Base-by-base conservation (phyloP, 2,329 filamentous ascomycete genomes). In the Karstenula rhodostoma region DNA sequence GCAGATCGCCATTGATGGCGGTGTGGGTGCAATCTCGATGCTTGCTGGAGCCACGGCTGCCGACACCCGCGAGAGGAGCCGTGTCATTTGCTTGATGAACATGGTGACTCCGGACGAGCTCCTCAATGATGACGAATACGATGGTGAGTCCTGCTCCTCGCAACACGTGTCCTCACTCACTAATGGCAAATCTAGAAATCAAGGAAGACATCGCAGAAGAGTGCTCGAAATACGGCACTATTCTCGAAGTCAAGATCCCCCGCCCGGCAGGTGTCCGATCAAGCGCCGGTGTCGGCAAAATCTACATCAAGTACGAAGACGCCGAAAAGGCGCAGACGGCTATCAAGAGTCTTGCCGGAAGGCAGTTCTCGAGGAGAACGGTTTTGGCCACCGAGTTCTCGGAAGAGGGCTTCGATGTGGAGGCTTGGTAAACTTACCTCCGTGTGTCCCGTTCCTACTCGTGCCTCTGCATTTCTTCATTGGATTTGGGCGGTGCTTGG, bases 71-170 rank as follows among this genome's bases (percentile, higher is more conserved):
- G 93, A 96, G 68, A 88, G 90, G 61, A 91, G 91, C 66, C 87
- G 92, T 58, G 94, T 99, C 17, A 78, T 99, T 62, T 94, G 97
- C 80, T 83, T 99, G 63, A 87, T 99, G 73, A 99, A 99, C 82
- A 99, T 99, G 95, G 94, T 99, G 37, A 99, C 95, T 0, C 86
- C 93, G 0, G 95, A 99, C 71, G 95, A 99, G 79, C 83, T 99
- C 25, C 88, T 97, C 80, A 94, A 98, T 74, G 89, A 89, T 54
- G 94, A 98, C 37, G 95, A 99, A 73, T 98, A 97, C 73, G 92
- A 97, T 80, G 94, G 94, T 94, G 85, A 74, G 83, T 70, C 25
- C 22, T 25, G 7, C 40, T 23, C 25, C 17, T 9, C 9, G 7
- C 50, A 15, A 8, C 22, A 13, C 47, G 10, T n/a, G 4, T 15